Base-by-base conservation (phyloP, 208 protist species). In the Herpetomonas tarakana region DNA sequence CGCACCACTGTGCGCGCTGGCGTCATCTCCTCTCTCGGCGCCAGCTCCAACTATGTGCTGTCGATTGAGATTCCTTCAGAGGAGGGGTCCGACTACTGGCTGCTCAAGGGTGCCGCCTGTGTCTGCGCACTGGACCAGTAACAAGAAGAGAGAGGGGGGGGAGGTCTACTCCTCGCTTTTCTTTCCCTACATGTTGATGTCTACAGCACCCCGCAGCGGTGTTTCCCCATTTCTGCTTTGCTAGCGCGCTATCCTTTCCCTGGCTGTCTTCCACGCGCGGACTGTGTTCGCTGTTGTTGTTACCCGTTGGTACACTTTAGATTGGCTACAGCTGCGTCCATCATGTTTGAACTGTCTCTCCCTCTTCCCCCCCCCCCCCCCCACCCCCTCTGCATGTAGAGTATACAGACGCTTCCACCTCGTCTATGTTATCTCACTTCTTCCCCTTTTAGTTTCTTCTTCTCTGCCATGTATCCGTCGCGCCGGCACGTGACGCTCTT, bases 31-130 rank as follows among this genome's bases (percentile, higher is more conserved):
- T 98, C 97, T 2, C 88, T 98, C 3, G 97, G 97, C 29, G 96
- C 97, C 11, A 98, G 92, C 62, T 98, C 94, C 54, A 98, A 98
- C 83, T 98, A 95, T 74, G 88, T 98, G 1, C 71, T 97, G 7
- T 88, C 86, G 1, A 74, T 97, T 31, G 94, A 97, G 70, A 71
- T 86, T 30, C 89, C 88, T 3, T 88, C 92, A 21, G 85, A 84
- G 21, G 63, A 95, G 54, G 70, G 71, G 30, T 76, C 84, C 9
- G 88, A 96, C 77, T 97, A 94, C 70, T 97, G 92, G 92, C 66
- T 92, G 31, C 81, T 95, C 22, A 96, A 91, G 67, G 92, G 92
- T 49, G 87, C 88, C 18, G 92, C 92, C 7, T 93, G 88, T 57
- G 90, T 95, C 21, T 95, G 88, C 49, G 87, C 88, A 1, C 71